Evolutionary conservation across 2,329 filamentous ascomycete genomes (phyloP), one percentile per base, ranked within the genome.

Genomic region (Cercospora sojina): DNA sequence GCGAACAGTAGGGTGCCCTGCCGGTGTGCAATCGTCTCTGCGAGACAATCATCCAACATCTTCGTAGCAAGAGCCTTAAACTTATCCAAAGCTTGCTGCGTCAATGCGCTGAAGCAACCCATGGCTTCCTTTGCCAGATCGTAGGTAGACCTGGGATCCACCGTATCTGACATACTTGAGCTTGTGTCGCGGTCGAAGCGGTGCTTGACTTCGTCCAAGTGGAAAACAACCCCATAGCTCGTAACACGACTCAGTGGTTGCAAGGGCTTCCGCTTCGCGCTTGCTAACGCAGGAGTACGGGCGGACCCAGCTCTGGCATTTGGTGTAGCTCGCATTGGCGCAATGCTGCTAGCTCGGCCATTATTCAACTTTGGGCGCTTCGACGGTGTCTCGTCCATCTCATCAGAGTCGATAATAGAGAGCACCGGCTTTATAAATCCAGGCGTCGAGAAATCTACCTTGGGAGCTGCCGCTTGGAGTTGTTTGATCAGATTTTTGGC

Each of bases 401-500:
- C 70, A 3, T 74, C 72, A 1, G 73, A 70, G 5, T 57, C 61
- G 12, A 69, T 59, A 0, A 75, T n/a, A 4, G 41, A 23, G 51
- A 73, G 64, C 2, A 53, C 29, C 5, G 70, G 68, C 38, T 56
- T 62, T 3, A 62, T 56, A 23, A 70, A 72, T 0, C 72, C 75
- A 0, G 75, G 76, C 0, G 75, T 76, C 1, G 49, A 31, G 9
- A 75, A 29, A 1, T 63, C 61, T 6, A 74, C 53, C 4, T 31
- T 71, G 0, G 80, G 80, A 25, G 75, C 74, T 20, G 76, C 67
- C 0, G 66, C 67, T 0, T 61, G 20, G 1, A 82, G 67, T 0
- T 55, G 82, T 0, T 81, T 76, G 1, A 83, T 81, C 65, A 92
- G 89, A 0, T 81, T 76, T 0, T 81, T 77, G 0, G 86, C 82